These are phyloP conservation scores for Starmerella vitae DNA, from an alignment of 805 yeast genomes.

Conservation along the genomic window DNA sequence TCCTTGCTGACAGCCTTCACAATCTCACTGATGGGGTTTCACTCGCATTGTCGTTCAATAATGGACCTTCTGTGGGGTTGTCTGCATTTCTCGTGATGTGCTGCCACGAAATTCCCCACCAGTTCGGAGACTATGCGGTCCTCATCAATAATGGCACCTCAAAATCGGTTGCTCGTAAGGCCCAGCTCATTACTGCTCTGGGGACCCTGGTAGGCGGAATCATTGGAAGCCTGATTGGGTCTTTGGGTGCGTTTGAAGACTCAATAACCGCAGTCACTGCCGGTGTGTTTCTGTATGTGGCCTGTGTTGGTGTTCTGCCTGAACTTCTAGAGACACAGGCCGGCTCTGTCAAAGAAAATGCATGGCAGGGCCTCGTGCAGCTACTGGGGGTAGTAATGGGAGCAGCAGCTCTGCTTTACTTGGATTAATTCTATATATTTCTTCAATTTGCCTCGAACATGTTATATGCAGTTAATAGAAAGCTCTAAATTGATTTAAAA, in stretches of 20 bases:
- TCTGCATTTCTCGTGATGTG: slow-evolving; percentile 58
- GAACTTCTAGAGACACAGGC: slow-evolving; percentile 39
- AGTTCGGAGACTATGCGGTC: slow-evolving; percentile 66
- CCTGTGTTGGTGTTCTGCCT: slow-evolving; percentile 63
- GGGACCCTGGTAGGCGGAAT: slow-evolving; percentile 56
- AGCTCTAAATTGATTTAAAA: no score
- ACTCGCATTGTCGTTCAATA: slow-evolving; percentile 55
- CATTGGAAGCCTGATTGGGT: slow-evolving; percentile 29
- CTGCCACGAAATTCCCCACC: slow-evolving; percentile 71
- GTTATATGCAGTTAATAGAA: not conserved
- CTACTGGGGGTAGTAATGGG: slow-evolving; percentile 40
- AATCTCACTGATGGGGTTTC: slow-evolving; percentile 70
- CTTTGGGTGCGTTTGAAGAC: slow-evolving; percentile 31
- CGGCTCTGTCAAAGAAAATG: slow-evolving; percentile 24
- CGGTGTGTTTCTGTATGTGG: slow-evolving; percentile 63
- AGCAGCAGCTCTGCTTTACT: slow-evolving; percentile 41
- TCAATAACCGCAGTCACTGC: slow-evolving; percentile 58
- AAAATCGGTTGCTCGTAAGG: slow-evolving; percentile 49
- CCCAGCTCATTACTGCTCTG: slow-evolving; percentile 48
- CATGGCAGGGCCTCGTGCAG: slow-evolving; percentile 34
- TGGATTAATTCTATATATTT: no score
- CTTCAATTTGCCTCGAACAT: slow-evolving; percentile 27
- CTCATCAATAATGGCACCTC: slow-evolving; percentile 56
- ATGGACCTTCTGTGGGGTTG: slow-evolving; percentile 46
- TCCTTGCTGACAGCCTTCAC: slow-evolving; percentile 59